A percentile compares a stretch with the other conserved stretches of the same genome.
Evolutionary conservation across 2,329 filamentous ascomycete species (phyloP).

Genomic region (Trichoderma hamatum): DNA sequence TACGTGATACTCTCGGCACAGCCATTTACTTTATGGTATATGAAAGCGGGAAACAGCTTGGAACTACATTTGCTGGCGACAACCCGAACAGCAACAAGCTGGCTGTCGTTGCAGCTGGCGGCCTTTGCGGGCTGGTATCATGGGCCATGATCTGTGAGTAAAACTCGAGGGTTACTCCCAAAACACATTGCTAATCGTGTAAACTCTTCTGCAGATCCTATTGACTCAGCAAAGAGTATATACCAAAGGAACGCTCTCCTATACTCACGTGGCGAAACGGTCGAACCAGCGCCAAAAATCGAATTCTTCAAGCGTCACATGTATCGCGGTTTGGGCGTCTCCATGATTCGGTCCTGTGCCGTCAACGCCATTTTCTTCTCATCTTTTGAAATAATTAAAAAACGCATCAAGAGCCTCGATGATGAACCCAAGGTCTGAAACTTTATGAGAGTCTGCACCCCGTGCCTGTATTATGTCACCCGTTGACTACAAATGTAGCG

Average conservation of each 20-base stretch:
- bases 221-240: conserved; percentile 82
- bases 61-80: conserved; percentile 73
- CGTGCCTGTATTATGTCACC: background rate
- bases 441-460: background rate
- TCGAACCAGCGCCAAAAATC: conserved; percentile 70
- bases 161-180: background rate
- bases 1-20: conserved; percentile 81
- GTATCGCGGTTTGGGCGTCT: conserved; percentile 82
- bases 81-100: conserved; percentile 76
- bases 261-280: conserved; percentile 65
- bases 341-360: conserved; percentile 78
- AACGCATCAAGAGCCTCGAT: conserved; percentile 60
- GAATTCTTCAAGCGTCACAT: conserved; percentile 76
- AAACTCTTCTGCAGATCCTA: conserved; percentile 53
- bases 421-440: conserved; percentile 39
- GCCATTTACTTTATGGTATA: conserved; percentile 89
- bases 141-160: conserved; percentile 75
- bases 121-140: conserved; percentile 79
- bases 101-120: conserved; percentile 77
- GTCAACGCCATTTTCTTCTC: conserved; percentile 92
- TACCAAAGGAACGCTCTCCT: conserved; percentile 82
- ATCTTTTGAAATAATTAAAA: conserved; percentile 82
- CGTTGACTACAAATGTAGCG: background rate
- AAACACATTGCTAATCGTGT: background rate
- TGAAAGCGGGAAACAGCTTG: conserved; percentile 80